Base-by-base conservation (phyloP, 1,284 basidiomycete species). In the Leccinum angustisporum region DNA sequence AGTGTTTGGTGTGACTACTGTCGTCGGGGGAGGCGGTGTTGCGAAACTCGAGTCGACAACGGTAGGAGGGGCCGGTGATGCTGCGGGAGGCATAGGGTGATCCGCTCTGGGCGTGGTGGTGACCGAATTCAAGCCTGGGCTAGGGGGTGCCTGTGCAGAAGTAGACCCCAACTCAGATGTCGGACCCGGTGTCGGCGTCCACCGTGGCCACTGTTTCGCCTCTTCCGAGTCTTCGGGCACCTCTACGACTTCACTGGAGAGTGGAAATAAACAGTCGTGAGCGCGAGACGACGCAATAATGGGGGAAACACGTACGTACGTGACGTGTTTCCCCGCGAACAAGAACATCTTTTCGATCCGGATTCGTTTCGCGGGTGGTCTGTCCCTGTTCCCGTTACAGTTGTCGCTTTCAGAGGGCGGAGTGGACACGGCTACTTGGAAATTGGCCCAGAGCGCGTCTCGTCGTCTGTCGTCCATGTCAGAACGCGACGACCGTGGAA, bases 261-360 rank as follows among this genome's bases (percentile, higher is more conserved):
- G 21, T 7, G 46, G n/a, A 10, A 30, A 31, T 9, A 31, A 31
- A 50, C 46, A 50, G 21, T 50, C 46, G 46, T 50, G 21, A 50
- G 13, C 13, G 27, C 50, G 27, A n/a, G 51, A 10, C 30, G 36
- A 21, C 46, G 13, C 6, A 21, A 14, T 21, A 8, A 25, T 0
- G 7, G 57, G 43, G 11, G 43, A 11, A 8, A 50, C 10, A 43
- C 30, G 51, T 16, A 80, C 88, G 71, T 73, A 91, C 91, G 79
- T 77, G 54, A 89, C 79, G 38, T 86, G 82, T 66, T 92, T 86
- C 21, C 91, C 91, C 1, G 90, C 91, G 68, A 88, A 94, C 36
- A 83, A 74, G 72, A 86, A 89, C 55, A 79, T 80, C 69, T 86
- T 90, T 69, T 86, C 81, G 54, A 94, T 78, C 72, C 86, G 88